Percentiles rank a stretch among this genome's conserved stretches.
These are phyloP conservation scores for Claviceps cyperi DNA, from an alignment of 2,329 filamentous ascomycete genomes.

Conservation along the genomic window DNA sequence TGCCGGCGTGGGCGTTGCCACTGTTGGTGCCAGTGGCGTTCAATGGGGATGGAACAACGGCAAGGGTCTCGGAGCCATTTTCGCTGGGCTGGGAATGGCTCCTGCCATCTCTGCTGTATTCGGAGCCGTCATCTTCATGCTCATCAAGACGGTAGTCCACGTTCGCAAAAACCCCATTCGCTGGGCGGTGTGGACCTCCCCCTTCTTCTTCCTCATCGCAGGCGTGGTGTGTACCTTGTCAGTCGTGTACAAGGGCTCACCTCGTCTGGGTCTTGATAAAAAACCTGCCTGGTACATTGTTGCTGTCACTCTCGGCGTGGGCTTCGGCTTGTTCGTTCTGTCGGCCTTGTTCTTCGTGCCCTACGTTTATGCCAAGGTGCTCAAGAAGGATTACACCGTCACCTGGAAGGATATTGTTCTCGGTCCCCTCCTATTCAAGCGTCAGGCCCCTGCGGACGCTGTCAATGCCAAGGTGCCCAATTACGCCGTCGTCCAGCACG, in stretches of 20 bases:
- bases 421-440: constrained; percentile 51
- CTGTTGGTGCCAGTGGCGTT: constrained; percentile 44
- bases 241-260: constrained; percentile 70
- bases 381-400: constrained; percentile 53
- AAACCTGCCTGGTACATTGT: constrained; percentile 55
- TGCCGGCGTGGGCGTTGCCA: constrained; percentile 54
- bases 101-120: constrained; percentile 49
- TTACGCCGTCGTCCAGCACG: constrained; percentile 63
- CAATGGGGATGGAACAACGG: constrained; percentile 54
- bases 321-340: constrained; percentile 42
- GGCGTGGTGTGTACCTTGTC: constrained; percentile 61
- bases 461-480: constrained; percentile 49
- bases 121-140: constrained; percentile 50
- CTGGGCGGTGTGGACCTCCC: constrained; percentile 60
- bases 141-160: constrained; percentile 51
- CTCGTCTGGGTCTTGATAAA: constrained; percentile 48
- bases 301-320: constrained; percentile 49
- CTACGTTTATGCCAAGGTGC: constrained; percentile 48
- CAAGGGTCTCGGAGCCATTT: constrained; percentile 54
- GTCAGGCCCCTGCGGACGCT: constrained; percentile 36
- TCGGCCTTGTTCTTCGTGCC: constrained; percentile 61
- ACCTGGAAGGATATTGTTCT: constrained; percentile 47
- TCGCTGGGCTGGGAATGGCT: constrained; percentile 53
- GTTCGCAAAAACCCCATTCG: constrained; percentile 55
- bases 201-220: constrained; percentile 65